Percentiles rank a stretch among this genome's conserved stretches.
Conservation (phyloP, 495 filamentous ascomycete genomes). For the Aspergillus ellipticus region DNA sequence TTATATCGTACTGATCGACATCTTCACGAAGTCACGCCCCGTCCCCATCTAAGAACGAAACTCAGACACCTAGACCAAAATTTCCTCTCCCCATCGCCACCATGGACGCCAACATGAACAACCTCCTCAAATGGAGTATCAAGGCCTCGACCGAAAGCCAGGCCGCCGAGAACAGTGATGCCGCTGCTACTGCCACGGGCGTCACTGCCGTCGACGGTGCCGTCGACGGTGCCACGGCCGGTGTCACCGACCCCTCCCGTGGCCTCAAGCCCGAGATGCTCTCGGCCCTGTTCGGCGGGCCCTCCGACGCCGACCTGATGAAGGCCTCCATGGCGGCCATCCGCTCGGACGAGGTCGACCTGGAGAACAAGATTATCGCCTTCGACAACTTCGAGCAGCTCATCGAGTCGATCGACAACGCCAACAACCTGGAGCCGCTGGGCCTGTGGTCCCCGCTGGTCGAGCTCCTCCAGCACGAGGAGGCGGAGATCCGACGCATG, state of each 20-base stretch:
- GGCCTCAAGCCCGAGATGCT: constrained; percentile 63
- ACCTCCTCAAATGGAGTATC: constrained; percentile 92
- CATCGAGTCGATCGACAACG: constrained; percentile 89
- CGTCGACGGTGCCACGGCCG: no score
- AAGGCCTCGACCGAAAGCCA: constrained; percentile 58
- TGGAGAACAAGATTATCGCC: constrained; percentile 78
- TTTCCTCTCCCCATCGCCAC: constrained; percentile 15
- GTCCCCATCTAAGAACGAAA: constrained; percentile 3
- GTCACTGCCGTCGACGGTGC: no score
- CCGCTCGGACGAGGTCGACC: constrained; percentile 53
- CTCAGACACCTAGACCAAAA: constrained; percentile 3
- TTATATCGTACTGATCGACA: neutral
- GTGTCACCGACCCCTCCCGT: constrained; percentile 29
- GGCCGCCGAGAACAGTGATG: constrained; percentile 13
- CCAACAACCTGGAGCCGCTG: constrained; percentile 79
- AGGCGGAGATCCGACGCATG: constrained; percentile 69
- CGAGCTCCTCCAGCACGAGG: constrained; percentile 58
- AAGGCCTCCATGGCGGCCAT: constrained; percentile 73
- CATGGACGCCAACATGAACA: constrained; percentile 60
- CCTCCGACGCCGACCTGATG: constrained; percentile 89
- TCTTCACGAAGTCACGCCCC: neutral
- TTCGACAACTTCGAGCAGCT: constrained; percentile 97
- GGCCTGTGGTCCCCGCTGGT: constrained; percentile 80
- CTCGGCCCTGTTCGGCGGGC: constrained; percentile 70
- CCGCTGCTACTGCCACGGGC: neutral